Conservation (phyloP, 139 green algal species). For the Medakamo hakoo region DNA sequence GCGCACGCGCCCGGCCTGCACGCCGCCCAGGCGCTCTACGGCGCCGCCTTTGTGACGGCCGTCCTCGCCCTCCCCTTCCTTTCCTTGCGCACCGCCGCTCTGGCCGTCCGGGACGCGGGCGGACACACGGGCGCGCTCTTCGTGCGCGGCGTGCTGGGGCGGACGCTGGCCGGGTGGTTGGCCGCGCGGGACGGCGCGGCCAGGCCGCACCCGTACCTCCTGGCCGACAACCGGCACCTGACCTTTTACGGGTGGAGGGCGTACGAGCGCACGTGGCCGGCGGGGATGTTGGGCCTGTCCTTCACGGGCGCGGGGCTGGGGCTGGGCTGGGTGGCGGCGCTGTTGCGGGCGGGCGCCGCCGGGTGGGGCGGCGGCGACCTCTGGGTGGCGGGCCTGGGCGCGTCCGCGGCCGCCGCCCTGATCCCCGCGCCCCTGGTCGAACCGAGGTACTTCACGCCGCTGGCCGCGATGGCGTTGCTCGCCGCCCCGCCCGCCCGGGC, state of each 20-base stretch:
- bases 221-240: constrained; percentile 92
- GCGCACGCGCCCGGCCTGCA: constrained; percentile 55
- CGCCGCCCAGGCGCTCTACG: constrained; percentile 67
- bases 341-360: constrained; percentile 10
- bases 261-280: constrained; percentile 12
- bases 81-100: neutral
- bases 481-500: constrained; percentile 15
- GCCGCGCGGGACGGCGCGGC: too few species aligned
- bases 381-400: constrained; percentile 20
- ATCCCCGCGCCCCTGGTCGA: constrained; percentile 72
- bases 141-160: too few species aligned
- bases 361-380: constrained; percentile 14
- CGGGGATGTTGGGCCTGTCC: too few species aligned
- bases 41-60: constrained; percentile 29
- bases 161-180: too few species aligned
- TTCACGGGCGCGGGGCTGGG: constrained; percentile 23
- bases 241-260: constrained; percentile 84
- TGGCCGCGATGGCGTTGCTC: constrained; percentile 38
- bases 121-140: too few species aligned
- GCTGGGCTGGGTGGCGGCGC: constrained; percentile 26
- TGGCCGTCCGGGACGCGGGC: too few species aligned
- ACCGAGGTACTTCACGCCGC: constrained; percentile 71
- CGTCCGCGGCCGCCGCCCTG: constrained; percentile 28
- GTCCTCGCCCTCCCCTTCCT: constrained; percentile 22
- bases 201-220: constrained; percentile 79